Percentiles rank a stretch among this genome's conserved stretches.
Conservation (phyloP, 371 early-diverging fungal species). For the Saksenaea vasiformis region DNA sequence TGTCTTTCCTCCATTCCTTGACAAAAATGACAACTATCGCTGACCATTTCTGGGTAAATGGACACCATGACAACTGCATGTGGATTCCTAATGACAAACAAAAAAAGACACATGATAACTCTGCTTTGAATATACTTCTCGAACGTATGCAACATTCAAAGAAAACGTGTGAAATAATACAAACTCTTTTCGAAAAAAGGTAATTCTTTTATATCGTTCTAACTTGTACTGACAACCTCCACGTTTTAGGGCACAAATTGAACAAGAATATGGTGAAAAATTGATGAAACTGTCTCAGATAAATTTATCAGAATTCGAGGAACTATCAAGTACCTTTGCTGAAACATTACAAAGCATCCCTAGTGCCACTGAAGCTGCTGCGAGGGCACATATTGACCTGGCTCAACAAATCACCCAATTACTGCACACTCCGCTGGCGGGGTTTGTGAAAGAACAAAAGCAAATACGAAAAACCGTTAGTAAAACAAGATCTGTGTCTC, state of each 20-base stretch:
- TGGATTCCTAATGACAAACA: background rate
- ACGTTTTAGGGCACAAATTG: slow-evolving; percentile 32
- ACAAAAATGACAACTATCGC: slow-evolving; percentile 3
- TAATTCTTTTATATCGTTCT: background rate
- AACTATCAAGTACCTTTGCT: slow-evolving; percentile 18
- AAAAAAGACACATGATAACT: background rate
- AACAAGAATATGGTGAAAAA: slow-evolving; percentile 30
- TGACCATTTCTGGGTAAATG: slow-evolving; percentile 9
- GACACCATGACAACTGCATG: background rate
- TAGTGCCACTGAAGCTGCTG: slow-evolving; percentile 25
- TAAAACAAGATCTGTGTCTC: background rate
- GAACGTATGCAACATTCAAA: slow-evolving; percentile 10
- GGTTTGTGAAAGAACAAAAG: slow-evolving; percentile 26
- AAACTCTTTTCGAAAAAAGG: slow-evolving; percentile 5
- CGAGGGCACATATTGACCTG: slow-evolving; percentile 30
- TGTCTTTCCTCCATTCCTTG: background rate
- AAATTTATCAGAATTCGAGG: slow-evolving; percentile 21
- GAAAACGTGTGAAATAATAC: slow-evolving; percentile 6
- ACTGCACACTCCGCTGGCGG: slow-evolving; percentile 23
- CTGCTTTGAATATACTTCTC: background rate
- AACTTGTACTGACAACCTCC: too few species aligned
- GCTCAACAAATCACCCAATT: slow-evolving; percentile 32
- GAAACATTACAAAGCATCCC: slow-evolving; percentile 25
- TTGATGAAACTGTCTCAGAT: slow-evolving; percentile 26
- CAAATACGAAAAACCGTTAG: slow-evolving; percentile 23